phyloP scores from a whole-genome alignment of 2,329 filamentous ascomycete genomes.

The Sporothrix protearum region DNA sequence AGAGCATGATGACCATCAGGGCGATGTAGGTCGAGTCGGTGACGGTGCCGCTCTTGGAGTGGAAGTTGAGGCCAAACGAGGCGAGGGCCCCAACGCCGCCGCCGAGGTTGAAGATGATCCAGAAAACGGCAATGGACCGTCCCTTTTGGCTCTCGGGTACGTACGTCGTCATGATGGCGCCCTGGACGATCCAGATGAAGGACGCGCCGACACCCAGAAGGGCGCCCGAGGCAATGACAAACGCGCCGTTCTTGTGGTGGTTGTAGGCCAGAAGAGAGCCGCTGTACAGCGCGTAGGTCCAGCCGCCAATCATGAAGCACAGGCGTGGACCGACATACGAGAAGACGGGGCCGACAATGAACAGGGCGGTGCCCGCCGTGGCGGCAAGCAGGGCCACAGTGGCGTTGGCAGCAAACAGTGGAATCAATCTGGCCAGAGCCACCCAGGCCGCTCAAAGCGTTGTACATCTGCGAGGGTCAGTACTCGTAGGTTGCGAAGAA shows the following conservation, averaged over 20 bases:
- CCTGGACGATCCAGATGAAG: conserved; percentile 76
- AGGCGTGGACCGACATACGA: conserved; percentile 68
- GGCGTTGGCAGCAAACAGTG: conserved; percentile 52
- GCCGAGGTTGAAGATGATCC: conserved; percentile 17
- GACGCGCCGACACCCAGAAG: conserved; percentile 74
- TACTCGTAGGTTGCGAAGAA: neutral
- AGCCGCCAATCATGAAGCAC: conserved; percentile 67
- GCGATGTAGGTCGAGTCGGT: conserved; percentile 50
- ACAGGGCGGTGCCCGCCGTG: conserved; percentile 39
- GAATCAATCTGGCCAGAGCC: conserved; percentile 51
- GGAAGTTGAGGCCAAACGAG: conserved; percentile 35
- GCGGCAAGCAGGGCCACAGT: conserved; percentile 52
- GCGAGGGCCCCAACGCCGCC: conserved; percentile 40
- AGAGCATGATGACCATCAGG: conserved; percentile 46
- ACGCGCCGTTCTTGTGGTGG: conserved; percentile 63
- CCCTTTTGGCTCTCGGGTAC: conserved; percentile 43
- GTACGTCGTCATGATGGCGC: conserved; percentile 86
- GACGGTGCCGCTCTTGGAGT: conserved; percentile 40
- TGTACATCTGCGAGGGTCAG: conserved; percentile 32
- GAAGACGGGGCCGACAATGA: conserved; percentile 56
- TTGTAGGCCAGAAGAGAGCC: conserved; percentile 67
- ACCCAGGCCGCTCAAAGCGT: conserved; percentile 20
- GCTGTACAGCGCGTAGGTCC: conserved; percentile 73
- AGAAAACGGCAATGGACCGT: conserved; percentile 39
- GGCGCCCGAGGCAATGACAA: conserved; percentile 71